Evolutionary conservation across 2,329 filamentous ascomycete species (phyloP).

Genomic region (Aspergillus pseudonomiae): DNA sequence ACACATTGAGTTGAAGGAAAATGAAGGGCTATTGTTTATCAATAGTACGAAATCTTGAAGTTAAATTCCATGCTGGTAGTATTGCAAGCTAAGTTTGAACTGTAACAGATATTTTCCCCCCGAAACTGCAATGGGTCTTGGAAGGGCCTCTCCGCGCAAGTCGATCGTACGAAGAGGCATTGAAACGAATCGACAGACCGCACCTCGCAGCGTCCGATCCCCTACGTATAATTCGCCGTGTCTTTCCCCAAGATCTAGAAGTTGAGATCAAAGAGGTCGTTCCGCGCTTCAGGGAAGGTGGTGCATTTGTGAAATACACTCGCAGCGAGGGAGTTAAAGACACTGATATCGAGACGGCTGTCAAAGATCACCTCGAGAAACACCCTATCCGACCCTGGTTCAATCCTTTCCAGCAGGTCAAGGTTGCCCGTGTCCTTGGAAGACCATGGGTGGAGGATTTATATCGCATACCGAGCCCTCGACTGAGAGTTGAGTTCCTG

Average conservation of each 20-base stretch:
- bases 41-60: conserved; percentile 67
- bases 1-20: conserved; percentile 74
- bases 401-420: conserved; percentile 74
- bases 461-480: conserved; percentile 74
- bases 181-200: conserved; percentile 57
- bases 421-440: conserved; percentile 74
- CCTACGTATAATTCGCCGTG: conserved; percentile 58
- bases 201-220: conserved; percentile 60
- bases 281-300: conserved; percentile 85
- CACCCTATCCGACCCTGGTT: conserved; percentile 85
- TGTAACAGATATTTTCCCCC: conserved; percentile 74
- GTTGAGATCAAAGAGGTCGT: conserved; percentile 79
- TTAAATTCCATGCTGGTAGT: not conserved
- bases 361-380: conserved; percentile 67
- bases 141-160: conserved; percentile 54
- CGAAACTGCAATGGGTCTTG: conserved; percentile 69
- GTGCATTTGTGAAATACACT: conserved; percentile 86
- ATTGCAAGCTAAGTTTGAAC: conserved; percentile 14
- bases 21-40: conserved; percentile 86
- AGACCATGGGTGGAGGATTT: conserved; percentile 94
- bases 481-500: conserved; percentile 83
- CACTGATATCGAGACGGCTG: conserved; percentile 61
- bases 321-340: conserved; percentile 53
- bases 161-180: conserved; percentile 50
- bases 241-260: conserved; percentile 63